These are phyloP conservation scores for Ciborinia camelliae DNA, from an alignment of 2,329 filamentous ascomycete species.

Conservation along the genomic window DNA sequence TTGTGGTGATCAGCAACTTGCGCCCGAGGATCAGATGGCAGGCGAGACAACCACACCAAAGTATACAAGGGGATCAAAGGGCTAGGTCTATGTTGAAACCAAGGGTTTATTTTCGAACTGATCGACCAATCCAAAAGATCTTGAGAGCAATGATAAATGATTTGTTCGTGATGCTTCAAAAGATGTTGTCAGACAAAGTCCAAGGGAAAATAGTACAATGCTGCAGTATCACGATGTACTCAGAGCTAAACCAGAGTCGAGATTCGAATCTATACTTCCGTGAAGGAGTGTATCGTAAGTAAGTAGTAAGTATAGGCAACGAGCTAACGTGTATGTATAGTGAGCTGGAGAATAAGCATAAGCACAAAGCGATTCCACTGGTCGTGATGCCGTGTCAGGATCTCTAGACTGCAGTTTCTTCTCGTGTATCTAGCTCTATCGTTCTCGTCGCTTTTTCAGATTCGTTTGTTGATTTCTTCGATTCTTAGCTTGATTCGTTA, in stretches of 20 bases:
- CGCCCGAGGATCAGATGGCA: slow-evolving; percentile 20
- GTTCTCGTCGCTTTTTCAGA: slow-evolving; percentile 7
- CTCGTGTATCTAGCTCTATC: slow-evolving; percentile 1
- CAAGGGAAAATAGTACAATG: neutral
- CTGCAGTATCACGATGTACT: slow-evolving; percentile 6
- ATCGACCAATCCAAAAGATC: neutral
- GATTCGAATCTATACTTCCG: slow-evolving; percentile 12
- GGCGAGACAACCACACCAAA: slow-evolving; percentile 13
- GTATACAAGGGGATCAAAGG: too few relatives aligned
- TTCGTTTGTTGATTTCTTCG: neutral
- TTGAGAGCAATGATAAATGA: neutral
- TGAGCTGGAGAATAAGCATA: slow-evolving; percentile 14
- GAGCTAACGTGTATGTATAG: neutral
- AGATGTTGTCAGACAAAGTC: neutral
- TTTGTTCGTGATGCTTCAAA: slow-evolving; percentile 14
- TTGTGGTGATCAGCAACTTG: slow-evolving; percentile 4
- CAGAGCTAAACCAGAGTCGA: slow-evolving; percentile 1
- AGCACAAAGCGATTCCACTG: slow-evolving; percentile 16
- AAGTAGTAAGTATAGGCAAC: slow-evolving; percentile 11
- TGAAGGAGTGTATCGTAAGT: neutral
- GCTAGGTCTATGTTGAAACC: slow-evolving; percentile 16
- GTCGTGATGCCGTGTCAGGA: slow-evolving; percentile 10
- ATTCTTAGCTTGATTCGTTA: neutral
- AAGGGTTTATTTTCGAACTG: neutral
- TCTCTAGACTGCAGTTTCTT: slow-evolving; percentile 1